phyloP scores from a whole-genome alignment of 345 rosid species.

The Mangifera indica region DNA sequence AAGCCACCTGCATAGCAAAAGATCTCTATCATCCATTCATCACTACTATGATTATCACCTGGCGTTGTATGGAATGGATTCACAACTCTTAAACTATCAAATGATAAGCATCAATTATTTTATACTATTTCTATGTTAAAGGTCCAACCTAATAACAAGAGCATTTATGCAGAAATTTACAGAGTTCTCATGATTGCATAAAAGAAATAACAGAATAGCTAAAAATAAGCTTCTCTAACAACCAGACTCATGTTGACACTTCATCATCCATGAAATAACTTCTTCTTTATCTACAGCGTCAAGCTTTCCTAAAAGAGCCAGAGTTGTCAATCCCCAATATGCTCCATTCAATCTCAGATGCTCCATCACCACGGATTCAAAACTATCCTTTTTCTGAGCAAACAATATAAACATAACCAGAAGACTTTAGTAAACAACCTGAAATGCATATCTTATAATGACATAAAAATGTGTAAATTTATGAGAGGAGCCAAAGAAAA shows the following conservation, averaged over 20 bases:
- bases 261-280: conserved; percentile 68
- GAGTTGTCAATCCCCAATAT: conserved; percentile 82
- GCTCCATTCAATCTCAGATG: conserved; percentile 87
- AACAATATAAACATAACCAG: neutral
- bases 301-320: conserved; percentile 74
- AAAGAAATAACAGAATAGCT: neutral
- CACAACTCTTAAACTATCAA: neutral
- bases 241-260: conserved; percentile 83
- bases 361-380: conserved; percentile 89
- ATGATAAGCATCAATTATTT: neutral
- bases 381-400: conserved; percentile 66
- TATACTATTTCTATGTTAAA: neutral
- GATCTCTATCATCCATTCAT: neutral
- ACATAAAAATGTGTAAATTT: conserved; percentile 5
- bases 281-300: conserved; percentile 52
- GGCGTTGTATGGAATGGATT: neutral
- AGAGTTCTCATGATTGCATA: neutral
- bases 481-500: neutral
- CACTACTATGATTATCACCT: neutral
- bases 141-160: neutral
- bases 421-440: neutral
- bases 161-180: neutral
- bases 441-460: neutral
- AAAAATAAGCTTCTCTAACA: conserved; percentile 10
- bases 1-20: conserved; percentile 68